Percentiles rank a stretch among this genome's conserved stretches.
Evolutionary conservation across 352 stramenopile species (phyloP).

Genomic region (Phytopythium litorale): DNA sequence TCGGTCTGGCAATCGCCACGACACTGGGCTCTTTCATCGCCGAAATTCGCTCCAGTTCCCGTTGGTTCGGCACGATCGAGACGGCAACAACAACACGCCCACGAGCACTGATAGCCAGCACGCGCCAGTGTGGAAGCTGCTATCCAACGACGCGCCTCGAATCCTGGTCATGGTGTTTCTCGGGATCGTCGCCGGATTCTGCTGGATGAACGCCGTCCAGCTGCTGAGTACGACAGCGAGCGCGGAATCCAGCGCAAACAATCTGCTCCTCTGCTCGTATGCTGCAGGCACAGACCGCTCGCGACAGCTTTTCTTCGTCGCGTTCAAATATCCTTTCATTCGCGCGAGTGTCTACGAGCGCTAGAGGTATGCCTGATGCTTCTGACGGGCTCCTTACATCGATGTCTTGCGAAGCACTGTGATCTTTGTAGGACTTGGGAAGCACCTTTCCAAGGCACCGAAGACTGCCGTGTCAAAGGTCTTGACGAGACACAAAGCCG

Average conservation of each 20-base stretch:
- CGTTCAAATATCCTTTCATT: conserved; percentile 74
- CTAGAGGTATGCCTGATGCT: not conserved
- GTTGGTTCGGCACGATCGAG: not conserved
- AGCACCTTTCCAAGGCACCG: not conserved
- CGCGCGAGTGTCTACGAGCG: not conserved
- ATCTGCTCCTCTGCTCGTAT: conserved; percentile 47
- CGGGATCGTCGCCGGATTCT: conserved; percentile 50
- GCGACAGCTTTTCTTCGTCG: conserved; percentile 55
- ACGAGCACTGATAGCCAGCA: conserved; percentile 5
- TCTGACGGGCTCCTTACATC: conserved; percentile 23
- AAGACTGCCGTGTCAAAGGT: not conserved
- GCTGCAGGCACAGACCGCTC: conserved; percentile 47
- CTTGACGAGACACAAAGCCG: not conserved
- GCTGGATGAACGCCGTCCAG: conserved; percentile 65
- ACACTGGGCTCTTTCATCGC: not conserved
- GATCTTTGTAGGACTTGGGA: conserved; percentile 37
- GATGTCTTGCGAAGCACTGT: conserved; percentile 24
- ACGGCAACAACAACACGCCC: not conserved
- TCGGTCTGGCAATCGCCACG: not conserved
- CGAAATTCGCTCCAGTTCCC: not conserved
- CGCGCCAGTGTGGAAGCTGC: conserved; percentile 9
- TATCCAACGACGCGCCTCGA: conserved; percentile 31
- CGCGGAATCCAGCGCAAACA: conserved; percentile 3
- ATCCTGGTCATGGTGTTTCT: conserved; percentile 43
- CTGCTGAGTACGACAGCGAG: conserved; percentile 17